A percentile compares a stretch with the other conserved stretches of the same genome.
phyloP scores from a whole-genome alignment of 108 stramenopile genomes.

The Cyclotella sp. region DNA sequence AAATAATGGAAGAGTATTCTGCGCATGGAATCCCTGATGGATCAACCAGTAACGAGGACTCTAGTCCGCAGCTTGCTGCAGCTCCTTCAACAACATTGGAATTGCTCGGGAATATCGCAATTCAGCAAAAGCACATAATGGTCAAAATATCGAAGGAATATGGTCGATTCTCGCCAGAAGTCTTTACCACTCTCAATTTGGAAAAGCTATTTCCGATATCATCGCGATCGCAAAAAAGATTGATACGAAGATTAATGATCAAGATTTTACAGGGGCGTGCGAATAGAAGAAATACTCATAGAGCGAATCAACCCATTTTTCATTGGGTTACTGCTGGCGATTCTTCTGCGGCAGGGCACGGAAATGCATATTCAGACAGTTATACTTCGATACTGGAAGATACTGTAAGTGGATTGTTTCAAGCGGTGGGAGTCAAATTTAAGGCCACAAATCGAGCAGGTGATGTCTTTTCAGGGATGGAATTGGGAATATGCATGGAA shows the following conservation, averaged over 20 bases:
- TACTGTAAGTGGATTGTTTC: conserved; percentile 28
- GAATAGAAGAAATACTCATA: not conserved
- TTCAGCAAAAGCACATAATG: conserved; percentile 3
- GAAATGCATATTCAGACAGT: conserved; percentile 35
- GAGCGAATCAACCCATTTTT: conserved; percentile 13
- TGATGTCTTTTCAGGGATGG: conserved; percentile 27
- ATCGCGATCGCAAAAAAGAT: conserved; percentile 18
- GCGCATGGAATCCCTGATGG: not conserved
- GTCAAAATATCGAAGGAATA: conserved; percentile 20
- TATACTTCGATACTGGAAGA: conserved; percentile 41
- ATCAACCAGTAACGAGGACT: not conserved
- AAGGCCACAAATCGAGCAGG: conserved; percentile 34
- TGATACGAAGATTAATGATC: conserved; percentile 39
- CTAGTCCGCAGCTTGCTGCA: not conserved
- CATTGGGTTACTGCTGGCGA: conserved; percentile 40
- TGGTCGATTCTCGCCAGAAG: conserved; percentile 14
- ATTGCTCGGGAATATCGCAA: conserved; percentile 21
- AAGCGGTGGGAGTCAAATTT: conserved; percentile 26
- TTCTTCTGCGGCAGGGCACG: conserved; percentile 39
- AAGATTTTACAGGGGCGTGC: conserved; percentile 29
- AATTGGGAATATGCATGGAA: conserved; percentile 38
- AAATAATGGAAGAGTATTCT: not conserved
- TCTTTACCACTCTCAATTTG: conserved; percentile 15
- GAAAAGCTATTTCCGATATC: conserved; percentile 24
- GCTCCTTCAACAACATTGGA: conserved; percentile 27